Base-by-base conservation (phyloP, 2,329 filamentous ascomycete genomes). In the Penicillium vulpinum region DNA sequence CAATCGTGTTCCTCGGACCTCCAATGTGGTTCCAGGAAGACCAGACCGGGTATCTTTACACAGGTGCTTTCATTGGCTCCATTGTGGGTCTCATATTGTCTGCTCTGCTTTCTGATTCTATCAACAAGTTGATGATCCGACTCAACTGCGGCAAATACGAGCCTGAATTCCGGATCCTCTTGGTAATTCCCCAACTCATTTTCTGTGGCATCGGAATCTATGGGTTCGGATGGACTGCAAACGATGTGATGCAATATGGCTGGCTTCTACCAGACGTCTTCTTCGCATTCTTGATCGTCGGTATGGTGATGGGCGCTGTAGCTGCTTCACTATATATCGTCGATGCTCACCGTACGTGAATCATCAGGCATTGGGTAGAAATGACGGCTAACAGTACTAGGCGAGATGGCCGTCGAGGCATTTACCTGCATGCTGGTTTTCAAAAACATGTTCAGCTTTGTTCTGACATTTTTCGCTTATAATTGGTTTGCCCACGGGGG, bases 361-460 rank as follows among this genome's bases (percentile, higher is more conserved):
- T 26, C 33, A 39, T n/a, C 8, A 50, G 58, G 47, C 31, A 18
- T 36, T 35, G 21, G 11, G 7, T 10, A 5, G 16, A 26, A 22
- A 15, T 16, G 13, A 28, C 16, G 43, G 39, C 62, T 68, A 43
- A 69, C 28, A 26, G 8, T 9, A 10, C 35, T 51, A 90, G 88
- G 87, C 8, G 88, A 93, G 60, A 85, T 96, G 55, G 86, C 90
- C 1, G 85, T 96, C 46, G 92, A 97, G 75, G 90, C 87, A 7
- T 96, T 96, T 72, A 96, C 92, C 0, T 90, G 91, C 75, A 84
- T 94, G 72, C 83, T 96, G 62, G 87, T 96, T 52, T 96, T 97
- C 81, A 97, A 97, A 77, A 96, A 97, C 75, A 83, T 97, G 60
- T 96, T 97, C 77, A 90, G 88, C 61, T 97, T 95, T 67, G 85